These are phyloP conservation scores for Ophiosphaerella herpotricha DNA, from an alignment of 2,329 filamentous ascomycete species.

Conservation along the genomic window DNA sequence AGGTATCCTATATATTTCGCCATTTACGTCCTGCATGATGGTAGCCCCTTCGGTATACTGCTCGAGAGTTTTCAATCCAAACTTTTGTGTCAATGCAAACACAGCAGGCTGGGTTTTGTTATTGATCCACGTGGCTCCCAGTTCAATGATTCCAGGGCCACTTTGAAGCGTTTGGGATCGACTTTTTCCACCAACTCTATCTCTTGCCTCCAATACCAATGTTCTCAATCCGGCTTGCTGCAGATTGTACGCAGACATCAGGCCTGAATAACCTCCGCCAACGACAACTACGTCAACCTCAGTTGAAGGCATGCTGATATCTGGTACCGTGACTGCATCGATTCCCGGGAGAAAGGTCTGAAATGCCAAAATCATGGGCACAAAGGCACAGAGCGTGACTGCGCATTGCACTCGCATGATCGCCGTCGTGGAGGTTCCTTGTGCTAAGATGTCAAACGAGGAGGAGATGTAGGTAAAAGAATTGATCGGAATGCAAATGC, in stretches of 20 bases:
- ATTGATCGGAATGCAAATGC: too few species aligned
- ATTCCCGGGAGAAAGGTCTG: too few species aligned
- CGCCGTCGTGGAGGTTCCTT: too few species aligned
- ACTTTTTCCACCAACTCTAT: slow-evolving; percentile 58
- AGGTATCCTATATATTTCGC: slow-evolving; percentile 35
- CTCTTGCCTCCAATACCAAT: slow-evolving; percentile 54
- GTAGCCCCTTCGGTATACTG: slow-evolving; percentile 55
- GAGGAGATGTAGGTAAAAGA: too few species aligned
- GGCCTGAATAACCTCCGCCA: slow-evolving; percentile 45
- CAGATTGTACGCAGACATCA: slow-evolving; percentile 38
- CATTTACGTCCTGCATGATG: slow-evolving; percentile 50
- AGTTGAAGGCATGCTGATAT: not conserved
- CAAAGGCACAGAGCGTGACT: too few species aligned
- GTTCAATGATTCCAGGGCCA: slow-evolving; percentile 51
- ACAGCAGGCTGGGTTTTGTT: slow-evolving; percentile 58
- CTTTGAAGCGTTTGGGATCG: slow-evolving; percentile 44
- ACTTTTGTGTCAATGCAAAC: slow-evolving; percentile 48
- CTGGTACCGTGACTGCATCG: too few species aligned
- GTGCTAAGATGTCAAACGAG: too few species aligned
- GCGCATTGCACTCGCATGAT: too few species aligned
- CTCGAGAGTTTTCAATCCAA: slow-evolving; percentile 51
- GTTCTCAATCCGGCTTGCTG: slow-evolving; percentile 43
- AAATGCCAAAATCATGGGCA: too few species aligned
- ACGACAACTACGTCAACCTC: slow-evolving; percentile 38
- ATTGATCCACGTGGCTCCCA: slow-evolving; percentile 66